A percentile compares a stretch with the other conserved stretches of the same genome.
Evolutionary conservation across 352 stramenopile species (phyloP).

Genomic region (Phytophthora cajani): DNA sequence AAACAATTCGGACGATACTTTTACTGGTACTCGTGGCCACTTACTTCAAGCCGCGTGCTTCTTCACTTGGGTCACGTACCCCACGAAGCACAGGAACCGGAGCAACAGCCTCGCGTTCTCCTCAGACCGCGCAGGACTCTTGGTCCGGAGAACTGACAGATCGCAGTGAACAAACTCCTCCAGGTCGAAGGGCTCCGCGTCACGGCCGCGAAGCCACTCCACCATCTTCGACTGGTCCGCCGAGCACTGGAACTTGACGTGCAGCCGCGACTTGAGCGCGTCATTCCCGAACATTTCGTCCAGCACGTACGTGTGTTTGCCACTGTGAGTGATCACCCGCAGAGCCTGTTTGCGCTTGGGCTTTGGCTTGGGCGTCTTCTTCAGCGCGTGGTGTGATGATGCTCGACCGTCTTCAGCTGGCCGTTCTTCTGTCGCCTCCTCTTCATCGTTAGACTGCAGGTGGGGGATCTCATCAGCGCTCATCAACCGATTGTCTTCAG

Average conservation of each 20-base stretch:
- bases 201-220: conserved; percentile 56
- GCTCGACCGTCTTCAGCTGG: background rate
- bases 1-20: background rate
- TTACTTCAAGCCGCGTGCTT: conserved; percentile 1
- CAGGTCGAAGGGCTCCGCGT: conserved; percentile 29
- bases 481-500: conserved; percentile 34
- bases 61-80: conserved; percentile 55
- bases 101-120: conserved; percentile 51
- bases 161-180: conserved; percentile 30
- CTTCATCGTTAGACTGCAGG: background rate
- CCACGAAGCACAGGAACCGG: conserved; percentile 57
- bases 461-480: conserved; percentile 45
- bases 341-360: conserved; percentile 35
- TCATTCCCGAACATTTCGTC: conserved; percentile 42
- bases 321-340: background rate
- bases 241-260: conserved; percentile 63
- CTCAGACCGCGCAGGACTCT: conserved; percentile 14
- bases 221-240: conserved; percentile 50
- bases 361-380: conserved; percentile 41
- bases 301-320: conserved; percentile 43
- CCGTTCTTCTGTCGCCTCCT: background rate
- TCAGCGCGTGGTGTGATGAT: conserved; percentile 38
- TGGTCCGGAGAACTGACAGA: conserved; percentile 2
- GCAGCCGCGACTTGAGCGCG: conserved; percentile 36
- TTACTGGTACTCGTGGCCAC: background rate